Conservation (phyloP, 1,139 yeast species). For the Saccharomycopsis hybrid region DNA sequence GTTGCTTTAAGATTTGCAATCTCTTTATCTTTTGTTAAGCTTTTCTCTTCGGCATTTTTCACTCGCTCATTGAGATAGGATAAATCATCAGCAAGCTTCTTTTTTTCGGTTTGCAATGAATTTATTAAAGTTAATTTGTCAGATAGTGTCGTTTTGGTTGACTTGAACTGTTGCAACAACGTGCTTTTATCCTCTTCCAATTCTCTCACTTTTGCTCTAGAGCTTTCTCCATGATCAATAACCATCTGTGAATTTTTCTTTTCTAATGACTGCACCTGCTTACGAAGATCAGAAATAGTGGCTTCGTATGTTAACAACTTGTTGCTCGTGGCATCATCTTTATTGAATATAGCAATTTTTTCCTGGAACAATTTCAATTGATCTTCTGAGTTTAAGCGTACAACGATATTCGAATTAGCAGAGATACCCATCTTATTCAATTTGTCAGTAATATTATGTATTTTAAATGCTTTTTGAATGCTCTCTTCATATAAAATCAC, state of each 20-base stretch:
- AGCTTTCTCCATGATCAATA: background rate
- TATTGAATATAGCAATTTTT: background rate
- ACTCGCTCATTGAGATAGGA: background rate
- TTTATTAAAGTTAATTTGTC: slow-evolving; percentile 4
- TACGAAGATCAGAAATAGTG: background rate
- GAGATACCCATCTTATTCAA: slow-evolving; percentile 1
- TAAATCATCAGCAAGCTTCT: slow-evolving; percentile 5
- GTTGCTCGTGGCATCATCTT: background rate
- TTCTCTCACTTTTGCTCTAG: background rate
- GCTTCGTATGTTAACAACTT: background rate
- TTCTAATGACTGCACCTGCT: background rate
- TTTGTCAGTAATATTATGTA: background rate
- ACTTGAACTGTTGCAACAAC: too few species aligned
- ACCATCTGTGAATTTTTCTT: background rate
- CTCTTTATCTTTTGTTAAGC: slow-evolving; percentile 1
- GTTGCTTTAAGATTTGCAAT: background rate
- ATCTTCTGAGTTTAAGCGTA: background rate
- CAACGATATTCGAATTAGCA: slow-evolving; percentile 2
- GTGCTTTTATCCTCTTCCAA: background rate
- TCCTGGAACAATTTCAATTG: background rate
- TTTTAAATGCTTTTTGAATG: background rate
- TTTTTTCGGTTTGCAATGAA: slow-evolving; percentile 13
- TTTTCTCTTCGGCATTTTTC: background rate
- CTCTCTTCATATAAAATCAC: background rate
- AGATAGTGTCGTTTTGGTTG: background rate